Percentiles rank a stretch among this genome's conserved stretches.
These are phyloP conservation scores for Neofusicoccum laricinum DNA, from an alignment of 2,329 filamentous ascomycete genomes.

Conservation along the genomic window DNA sequence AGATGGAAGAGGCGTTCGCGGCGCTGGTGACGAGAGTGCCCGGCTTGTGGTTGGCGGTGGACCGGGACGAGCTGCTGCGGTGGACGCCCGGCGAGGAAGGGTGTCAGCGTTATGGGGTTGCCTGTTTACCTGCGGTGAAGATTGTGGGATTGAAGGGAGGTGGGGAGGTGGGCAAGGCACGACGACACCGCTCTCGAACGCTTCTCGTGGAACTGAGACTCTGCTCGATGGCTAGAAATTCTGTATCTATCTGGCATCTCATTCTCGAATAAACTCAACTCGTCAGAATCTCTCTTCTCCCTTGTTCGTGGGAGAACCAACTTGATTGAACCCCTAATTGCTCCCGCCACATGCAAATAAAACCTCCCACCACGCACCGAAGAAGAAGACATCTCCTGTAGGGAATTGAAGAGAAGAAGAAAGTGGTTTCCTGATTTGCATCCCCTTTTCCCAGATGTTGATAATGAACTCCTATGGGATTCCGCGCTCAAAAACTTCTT, in stretches of 20 bases:
- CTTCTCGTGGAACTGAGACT: not conserved
- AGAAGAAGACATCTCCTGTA: not conserved
- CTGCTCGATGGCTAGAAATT: not conserved
- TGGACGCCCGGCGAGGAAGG: slow-evolving; percentile 37
- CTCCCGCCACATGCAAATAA: not conserved
- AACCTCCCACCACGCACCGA: not conserved
- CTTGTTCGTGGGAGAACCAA: not conserved
- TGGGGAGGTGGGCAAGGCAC: no score
- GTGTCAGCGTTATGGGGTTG: slow-evolving; percentile 43
- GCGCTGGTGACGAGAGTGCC: slow-evolving; percentile 41
- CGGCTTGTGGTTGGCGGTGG: slow-evolving; percentile 39
- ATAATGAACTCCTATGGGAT: no score
- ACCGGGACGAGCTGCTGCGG: slow-evolving; percentile 40
- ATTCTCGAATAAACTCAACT: not conserved
- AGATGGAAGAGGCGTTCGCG: slow-evolving; percentile 46
- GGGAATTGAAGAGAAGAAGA: not conserved
- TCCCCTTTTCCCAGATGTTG: no score
- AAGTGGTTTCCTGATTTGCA: not conserved
- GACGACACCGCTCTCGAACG: no score
- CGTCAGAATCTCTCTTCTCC: not conserved
- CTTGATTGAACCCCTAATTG: not conserved
- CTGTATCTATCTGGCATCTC: not conserved
- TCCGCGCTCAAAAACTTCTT: not conserved
- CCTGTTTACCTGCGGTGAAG: slow-evolving; percentile 25
- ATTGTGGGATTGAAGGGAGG: no score